These are phyloP conservation scores for Pestalotiopsis sp. DNA, from an alignment of 2,329 filamentous ascomycete species.

Conservation along the genomic window DNA sequence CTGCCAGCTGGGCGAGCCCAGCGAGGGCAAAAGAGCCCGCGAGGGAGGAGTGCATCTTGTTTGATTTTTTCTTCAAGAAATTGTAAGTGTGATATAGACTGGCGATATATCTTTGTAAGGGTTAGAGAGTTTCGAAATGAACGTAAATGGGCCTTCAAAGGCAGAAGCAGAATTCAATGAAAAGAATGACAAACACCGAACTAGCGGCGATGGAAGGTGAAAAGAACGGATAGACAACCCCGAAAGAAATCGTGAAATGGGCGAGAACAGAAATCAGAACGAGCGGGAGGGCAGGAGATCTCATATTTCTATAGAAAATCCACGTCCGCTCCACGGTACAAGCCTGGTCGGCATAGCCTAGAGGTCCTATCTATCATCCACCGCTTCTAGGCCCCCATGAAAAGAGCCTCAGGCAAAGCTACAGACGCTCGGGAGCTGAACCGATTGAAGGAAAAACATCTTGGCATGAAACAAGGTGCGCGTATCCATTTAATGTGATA, in stretches of 20 bases:
- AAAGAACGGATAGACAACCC: conserved; percentile 1
- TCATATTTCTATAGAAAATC: neutral
- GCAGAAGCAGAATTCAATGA: neutral
- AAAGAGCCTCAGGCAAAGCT: conserved; percentile 3
- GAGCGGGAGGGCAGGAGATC: neutral
- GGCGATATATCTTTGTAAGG: neutral
- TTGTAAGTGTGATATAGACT: neutral
- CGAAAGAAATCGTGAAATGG: neutral
- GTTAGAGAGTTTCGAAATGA: neutral
- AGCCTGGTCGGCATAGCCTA: neutral
- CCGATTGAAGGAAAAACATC: conserved; percentile 5
- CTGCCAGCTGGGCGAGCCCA: neutral
- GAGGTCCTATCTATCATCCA: neutral
- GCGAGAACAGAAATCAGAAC: neutral
- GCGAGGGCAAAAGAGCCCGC: conserved; percentile 2
- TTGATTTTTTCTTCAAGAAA: neutral
- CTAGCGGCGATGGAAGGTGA: conserved; percentile 7
- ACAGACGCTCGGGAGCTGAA: neutral
- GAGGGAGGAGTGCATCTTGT: conserved; percentile 1
- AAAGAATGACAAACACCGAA: conserved; percentile 7
- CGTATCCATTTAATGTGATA: neutral
- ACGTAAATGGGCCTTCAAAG: conserved; percentile 3
- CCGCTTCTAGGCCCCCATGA: neutral
- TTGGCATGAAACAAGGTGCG: conserved; percentile 8
- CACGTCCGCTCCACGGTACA: neutral